Conservation (phyloP, 2,329 filamentous ascomycete genomes). For the Pyricularia sp. region DNA sequence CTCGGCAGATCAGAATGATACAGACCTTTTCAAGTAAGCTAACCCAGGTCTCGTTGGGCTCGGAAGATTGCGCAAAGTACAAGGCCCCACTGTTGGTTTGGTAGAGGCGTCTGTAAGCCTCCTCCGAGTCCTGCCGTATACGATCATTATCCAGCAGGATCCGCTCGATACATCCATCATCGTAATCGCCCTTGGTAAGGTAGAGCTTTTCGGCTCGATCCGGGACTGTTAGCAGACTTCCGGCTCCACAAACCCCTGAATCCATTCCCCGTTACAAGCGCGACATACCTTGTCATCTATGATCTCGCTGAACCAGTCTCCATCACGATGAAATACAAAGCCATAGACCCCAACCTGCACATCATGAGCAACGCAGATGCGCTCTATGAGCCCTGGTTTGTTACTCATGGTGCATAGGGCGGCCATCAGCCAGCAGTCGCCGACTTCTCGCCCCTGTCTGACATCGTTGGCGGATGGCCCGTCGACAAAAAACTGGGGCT, state of each 20-base stretch:
- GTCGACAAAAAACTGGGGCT: constrained; percentile 68
- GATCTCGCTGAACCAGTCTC: constrained; percentile 58
- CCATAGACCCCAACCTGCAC: constrained; percentile 72
- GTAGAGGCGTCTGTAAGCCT: constrained; percentile 52
- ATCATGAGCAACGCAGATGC: constrained; percentile 63
- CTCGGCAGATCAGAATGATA: background rate
- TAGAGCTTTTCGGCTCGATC: constrained; percentile 25
- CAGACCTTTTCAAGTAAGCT: constrained; percentile 55
- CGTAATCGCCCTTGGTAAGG: constrained; percentile 49
- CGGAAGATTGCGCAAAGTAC: constrained; percentile 61
- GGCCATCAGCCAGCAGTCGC: constrained; percentile 83
- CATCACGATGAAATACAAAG: constrained; percentile 76
- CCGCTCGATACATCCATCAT: constrained; percentile 44
- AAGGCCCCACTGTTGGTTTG: constrained; percentile 60
- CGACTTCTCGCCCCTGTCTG: constrained; percentile 59
- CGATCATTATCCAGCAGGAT: constrained; percentile 32
- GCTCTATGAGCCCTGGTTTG: constrained; percentile 61
- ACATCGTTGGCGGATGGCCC: constrained; percentile 70
- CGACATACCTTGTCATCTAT: constrained; percentile 38
- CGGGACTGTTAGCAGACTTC: too few relatives aligned
- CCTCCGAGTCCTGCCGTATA: constrained; percentile 40
- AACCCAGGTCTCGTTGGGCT: constrained; percentile 64
- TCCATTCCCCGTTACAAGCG: constrained; percentile 7
- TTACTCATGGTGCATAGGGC: constrained; percentile 70
- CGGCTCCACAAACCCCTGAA: background rate